Evolutionary conservation across 1,284 basidiomycete species (phyloP).

Genomic region (Leccinum insolens): DNA sequence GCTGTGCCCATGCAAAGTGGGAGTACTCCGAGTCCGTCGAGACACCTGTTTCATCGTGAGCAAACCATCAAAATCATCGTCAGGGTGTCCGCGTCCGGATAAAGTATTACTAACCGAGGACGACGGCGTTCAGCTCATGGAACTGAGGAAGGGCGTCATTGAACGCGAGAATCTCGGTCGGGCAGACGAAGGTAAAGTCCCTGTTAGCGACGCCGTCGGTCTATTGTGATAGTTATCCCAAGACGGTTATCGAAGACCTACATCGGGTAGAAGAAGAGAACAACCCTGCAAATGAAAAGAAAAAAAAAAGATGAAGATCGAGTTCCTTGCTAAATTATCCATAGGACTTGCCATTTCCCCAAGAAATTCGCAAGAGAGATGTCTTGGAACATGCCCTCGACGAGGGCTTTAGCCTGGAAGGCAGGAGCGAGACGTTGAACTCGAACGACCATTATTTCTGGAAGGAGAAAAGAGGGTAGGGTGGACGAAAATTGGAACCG

Average conservation of each 20-base stretch:
- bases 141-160: slow-evolving; percentile 82
- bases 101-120: slow-evolving; percentile 60
- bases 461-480: background rate
- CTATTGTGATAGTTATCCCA: background rate
- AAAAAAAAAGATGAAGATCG: slow-evolving; percentile 13
- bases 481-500: background rate
- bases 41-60: slow-evolving; percentile 45
- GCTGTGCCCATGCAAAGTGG: slow-evolving; percentile 85
- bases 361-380: slow-evolving; percentile 72
- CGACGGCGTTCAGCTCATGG: slow-evolving; percentile 69
- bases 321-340: background rate
- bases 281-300: slow-evolving; percentile 51
- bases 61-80: background rate
- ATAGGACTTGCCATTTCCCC: slow-evolving; percentile 74
- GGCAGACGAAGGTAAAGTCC: slow-evolving; percentile 88
- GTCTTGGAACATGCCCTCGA: slow-evolving; percentile 77
- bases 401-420: slow-evolving; percentile 77
- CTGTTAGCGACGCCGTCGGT: slow-evolving; percentile 35
- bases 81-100: background rate
- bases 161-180: slow-evolving; percentile 92
- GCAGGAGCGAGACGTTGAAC: slow-evolving; percentile 79
- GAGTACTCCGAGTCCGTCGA: slow-evolving; percentile 91
- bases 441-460: slow-evolving; percentile 59
- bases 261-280: slow-evolving; percentile 85
- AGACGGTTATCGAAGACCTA: slow-evolving; percentile 37